Conservation (phyloP, 2,329 filamentous ascomycete genomes). For the Graphiopsis chlorocephala region DNA sequence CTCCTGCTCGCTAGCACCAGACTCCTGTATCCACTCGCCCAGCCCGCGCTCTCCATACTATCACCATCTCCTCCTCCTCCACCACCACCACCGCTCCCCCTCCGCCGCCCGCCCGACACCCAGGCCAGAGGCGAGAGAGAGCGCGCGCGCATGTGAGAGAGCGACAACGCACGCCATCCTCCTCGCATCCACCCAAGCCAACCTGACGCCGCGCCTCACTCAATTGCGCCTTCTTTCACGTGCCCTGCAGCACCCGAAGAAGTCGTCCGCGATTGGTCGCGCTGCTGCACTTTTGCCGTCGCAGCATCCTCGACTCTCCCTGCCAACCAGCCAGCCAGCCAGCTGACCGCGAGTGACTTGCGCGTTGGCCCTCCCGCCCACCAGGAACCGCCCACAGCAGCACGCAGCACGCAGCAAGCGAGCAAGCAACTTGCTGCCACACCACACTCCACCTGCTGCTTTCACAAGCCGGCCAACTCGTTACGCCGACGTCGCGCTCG, state of each 20-base stretch:
- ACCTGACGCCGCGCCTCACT: not conserved
- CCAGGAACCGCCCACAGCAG: not conserved
- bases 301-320: not conserved
- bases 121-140: not conserved
- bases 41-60: constrained; percentile 1
- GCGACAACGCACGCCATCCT: not conserved
- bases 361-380: constrained; percentile 7
- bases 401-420: not conserved
- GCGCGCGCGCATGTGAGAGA: constrained; percentile 7
- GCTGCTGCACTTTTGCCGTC: not conserved
- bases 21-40: constrained; percentile 8
- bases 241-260: not conserved
- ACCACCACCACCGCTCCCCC: not conserved
- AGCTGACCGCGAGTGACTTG: constrained; percentile 13
- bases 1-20: not conserved
- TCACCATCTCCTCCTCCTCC: not conserved
- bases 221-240: not conserved
- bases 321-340: constrained; percentile 7
- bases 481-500: not conserved
- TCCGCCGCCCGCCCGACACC: not conserved
- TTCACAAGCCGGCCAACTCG: constrained; percentile 4
- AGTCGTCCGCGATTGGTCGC: constrained; percentile 3
- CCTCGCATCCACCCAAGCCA: too few species aligned
- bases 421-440: constrained; percentile 2
- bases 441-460: not conserved